Conservation (phyloP, 2,329 filamentous ascomycete genomes). For the Epicoccum sorghinum region DNA sequence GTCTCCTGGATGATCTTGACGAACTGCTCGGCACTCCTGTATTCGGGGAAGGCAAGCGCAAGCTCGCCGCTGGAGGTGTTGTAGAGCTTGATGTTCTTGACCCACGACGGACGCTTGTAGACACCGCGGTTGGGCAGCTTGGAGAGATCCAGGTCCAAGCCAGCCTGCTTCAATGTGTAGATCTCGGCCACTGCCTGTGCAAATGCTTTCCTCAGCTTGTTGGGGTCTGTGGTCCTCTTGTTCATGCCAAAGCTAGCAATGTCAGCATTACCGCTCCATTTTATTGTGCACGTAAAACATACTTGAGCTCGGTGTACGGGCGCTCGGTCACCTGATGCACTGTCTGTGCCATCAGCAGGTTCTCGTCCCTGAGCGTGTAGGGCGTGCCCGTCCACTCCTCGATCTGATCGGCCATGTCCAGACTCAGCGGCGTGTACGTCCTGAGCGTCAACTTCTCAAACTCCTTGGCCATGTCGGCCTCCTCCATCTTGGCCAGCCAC, state of each 20-base stretch:
- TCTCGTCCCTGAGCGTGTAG: slow-evolving; percentile 38
- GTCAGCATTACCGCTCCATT: neutral
- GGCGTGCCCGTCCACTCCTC: slow-evolving; percentile 40
- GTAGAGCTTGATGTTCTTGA: slow-evolving; percentile 35
- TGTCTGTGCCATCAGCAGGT: slow-evolving; percentile 36
- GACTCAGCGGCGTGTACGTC: slow-evolving; percentile 40
- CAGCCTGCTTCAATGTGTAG: slow-evolving; percentile 51
- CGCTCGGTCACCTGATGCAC: slow-evolving; percentile 42
- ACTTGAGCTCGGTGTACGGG: slow-evolving; percentile 37
- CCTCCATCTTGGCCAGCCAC: slow-evolving; percentile 46
- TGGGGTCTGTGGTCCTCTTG: slow-evolving; percentile 19
- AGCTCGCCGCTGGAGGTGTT: slow-evolving; percentile 27
- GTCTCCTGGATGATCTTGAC: slow-evolving; percentile 29
- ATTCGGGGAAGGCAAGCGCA: slow-evolving; percentile 29
- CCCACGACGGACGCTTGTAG: slow-evolving; percentile 36
- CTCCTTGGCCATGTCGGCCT: slow-evolving; percentile 36
- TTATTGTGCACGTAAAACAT: neutral
- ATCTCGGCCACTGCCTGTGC: slow-evolving; percentile 64
- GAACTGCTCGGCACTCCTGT: slow-evolving; percentile 28
- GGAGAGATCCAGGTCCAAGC: slow-evolving; percentile 33
- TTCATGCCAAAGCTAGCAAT: slow-evolving; percentile 31
- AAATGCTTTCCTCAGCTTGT: slow-evolving; percentile 49
- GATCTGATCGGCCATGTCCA: slow-evolving; percentile 39
- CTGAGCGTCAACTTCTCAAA: slow-evolving; percentile 44
- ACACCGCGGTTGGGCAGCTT: slow-evolving; percentile 36